phyloP scores from a whole-genome alignment of 164 flowering plant species.

The Macadamia tetraphylla region DNA sequence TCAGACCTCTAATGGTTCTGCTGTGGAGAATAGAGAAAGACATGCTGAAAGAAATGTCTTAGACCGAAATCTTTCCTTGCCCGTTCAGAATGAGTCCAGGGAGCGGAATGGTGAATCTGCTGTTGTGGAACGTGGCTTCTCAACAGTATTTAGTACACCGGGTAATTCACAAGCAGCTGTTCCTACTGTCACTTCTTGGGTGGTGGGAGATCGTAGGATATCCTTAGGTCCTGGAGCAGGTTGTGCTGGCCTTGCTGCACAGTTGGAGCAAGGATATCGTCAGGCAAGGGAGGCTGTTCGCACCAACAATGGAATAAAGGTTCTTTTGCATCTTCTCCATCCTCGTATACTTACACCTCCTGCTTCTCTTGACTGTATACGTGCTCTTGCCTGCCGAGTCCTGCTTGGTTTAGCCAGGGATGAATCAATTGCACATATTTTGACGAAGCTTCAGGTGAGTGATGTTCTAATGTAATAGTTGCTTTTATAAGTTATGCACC shows the following conservation, averaged over 20 bases:
- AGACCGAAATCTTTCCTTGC: conserved; percentile 34
- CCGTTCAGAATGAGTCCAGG: conserved; percentile 41
- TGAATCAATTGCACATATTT: conserved; percentile 86
- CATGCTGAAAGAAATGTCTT: conserved; percentile 41
- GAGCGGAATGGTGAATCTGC: conserved; percentile 53
- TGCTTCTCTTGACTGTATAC: conserved; percentile 80
- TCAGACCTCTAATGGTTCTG: conserved; percentile 42
- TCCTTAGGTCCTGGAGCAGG: conserved; percentile 88
- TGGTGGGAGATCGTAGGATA: conserved; percentile 92
- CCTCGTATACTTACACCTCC: conserved; percentile 77
- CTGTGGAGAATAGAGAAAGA: conserved; percentile 45
- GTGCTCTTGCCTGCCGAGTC: conserved; percentile 95
- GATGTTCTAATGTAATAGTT: neutral
- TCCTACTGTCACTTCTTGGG: conserved; percentile 45
- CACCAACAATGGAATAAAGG: conserved; percentile 91
- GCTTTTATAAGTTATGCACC: neutral
- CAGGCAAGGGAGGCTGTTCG: conserved; percentile 98
- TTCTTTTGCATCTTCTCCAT: conserved; percentile 89
- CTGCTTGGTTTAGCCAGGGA: conserved; percentile 98
- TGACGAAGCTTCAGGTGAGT: conserved; percentile 91
- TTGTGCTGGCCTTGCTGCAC: conserved; percentile 93
- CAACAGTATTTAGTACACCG: conserved; percentile 20
- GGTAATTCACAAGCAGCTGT: conserved; percentile 39
- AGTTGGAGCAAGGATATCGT: conserved; percentile 77
- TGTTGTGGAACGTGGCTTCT: conserved; percentile 38